These are phyloP conservation scores for Mycena sp. DNA, from an alignment of 1,284 basidiomycete species.

Conservation along the genomic window DNA sequence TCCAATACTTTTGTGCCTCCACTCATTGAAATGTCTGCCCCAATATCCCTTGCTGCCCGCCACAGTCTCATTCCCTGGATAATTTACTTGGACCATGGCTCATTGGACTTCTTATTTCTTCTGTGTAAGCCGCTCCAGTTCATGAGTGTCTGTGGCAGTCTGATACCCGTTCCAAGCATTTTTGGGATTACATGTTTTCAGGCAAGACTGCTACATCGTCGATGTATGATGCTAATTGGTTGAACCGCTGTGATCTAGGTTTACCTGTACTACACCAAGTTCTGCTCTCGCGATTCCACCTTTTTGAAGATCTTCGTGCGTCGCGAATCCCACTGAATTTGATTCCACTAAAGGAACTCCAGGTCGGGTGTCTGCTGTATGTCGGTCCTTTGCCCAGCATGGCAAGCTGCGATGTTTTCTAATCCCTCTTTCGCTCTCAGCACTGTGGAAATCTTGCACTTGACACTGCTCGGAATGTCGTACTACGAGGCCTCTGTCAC, in stretches of 20 bases:
- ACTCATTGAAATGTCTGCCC: too few species aligned
- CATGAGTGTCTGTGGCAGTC: too few species aligned
- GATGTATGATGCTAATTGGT: too few species aligned
- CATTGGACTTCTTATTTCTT: not conserved
- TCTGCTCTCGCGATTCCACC: not conserved
- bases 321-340: not conserved
- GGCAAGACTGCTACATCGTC: not conserved
- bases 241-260: not conserved
- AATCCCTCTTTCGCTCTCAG: too few species aligned
- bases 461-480: not conserved
- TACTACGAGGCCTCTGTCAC: not conserved
- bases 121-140: not conserved
- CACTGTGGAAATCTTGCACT: not conserved
- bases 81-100: not conserved
- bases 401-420: too few species aligned
- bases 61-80: too few species aligned
- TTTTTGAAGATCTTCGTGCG: not conserved
- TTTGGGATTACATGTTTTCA: slow-evolving; percentile 7
- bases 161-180: not conserved
- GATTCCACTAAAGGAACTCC: not conserved
- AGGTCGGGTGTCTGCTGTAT: slow-evolving; percentile 1
- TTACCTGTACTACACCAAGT: slow-evolving; percentile 9
- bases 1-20: too few species aligned
- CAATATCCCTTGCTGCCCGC: too few species aligned
- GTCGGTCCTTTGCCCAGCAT: too few species aligned